Evolutionary conservation across 2,329 filamentous ascomycete species (phyloP), one percentile per base, ranked within the genome.

Genomic region (Diaporthe vexans): DNA sequence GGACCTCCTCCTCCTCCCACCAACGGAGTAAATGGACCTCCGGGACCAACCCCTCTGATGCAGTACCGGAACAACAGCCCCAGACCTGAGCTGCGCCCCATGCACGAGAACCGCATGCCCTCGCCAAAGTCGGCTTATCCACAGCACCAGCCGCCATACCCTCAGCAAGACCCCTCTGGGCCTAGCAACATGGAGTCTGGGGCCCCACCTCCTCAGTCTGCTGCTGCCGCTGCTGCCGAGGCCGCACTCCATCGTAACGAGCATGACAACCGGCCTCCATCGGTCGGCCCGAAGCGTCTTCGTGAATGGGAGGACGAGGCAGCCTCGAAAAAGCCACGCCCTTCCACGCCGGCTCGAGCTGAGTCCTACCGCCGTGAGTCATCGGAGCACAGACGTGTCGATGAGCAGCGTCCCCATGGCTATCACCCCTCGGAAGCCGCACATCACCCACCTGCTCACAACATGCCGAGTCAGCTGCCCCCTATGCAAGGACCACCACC

Each of bases 361-460:
- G 91, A 93, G 73, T 85, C 87, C 48, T 94, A 93, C 77, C 93
- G 94, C 72, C 94, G 94, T 73, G 94, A 93, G 81, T 95, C 95
- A 11, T 94, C 93, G 0, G 93, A 94, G 79, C 87, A 86, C 65
- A 89, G 91, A 71, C 91, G 92, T 48, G 89, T 90, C 70, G 92
- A 94, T 43, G 91, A 93, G 72, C 85, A 87, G 74, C 89, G 91
- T 37, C 89, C 91, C 48, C 84, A 93, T 63, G 92, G 89, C 72
- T 98, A 98, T 80, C 94, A 98, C 82, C 95, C 96, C 6, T 98
- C 95, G 0, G 95, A 98, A 83, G 94, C 95, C 72, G 95, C 95
- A 3, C 95, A 98, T 81, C 95, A 97, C 80, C 92, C 93, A 33
- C 92, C 88, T 43, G 89, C 89, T 61, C 92, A 88, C 79, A 85